Base-by-base conservation (phyloP, 495 filamentous ascomycete genomes). In the Jackrogersella multiformis region DNA sequence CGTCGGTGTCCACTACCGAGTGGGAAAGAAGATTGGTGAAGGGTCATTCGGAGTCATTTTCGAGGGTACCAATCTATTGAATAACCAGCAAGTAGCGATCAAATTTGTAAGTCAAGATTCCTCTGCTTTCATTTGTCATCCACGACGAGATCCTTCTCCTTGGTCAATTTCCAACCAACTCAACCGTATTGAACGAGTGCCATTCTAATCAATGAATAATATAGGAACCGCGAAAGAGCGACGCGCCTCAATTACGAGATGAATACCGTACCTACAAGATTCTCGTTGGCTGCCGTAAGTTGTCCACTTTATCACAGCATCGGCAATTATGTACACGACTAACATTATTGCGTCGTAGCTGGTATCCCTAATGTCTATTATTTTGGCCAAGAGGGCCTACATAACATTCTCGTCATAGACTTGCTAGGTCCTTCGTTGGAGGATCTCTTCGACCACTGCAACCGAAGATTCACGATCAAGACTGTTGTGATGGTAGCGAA, bases 361-460 rank as follows among this genome's bases (percentile, higher is more conserved):
- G 95, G 95, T 70, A 98, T 99, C 69, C 95, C 95, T 72, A 98
- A 99, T 88, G 95, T 99, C 74, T 99, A 99, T 81, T 99, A 99
- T 80, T 99, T 98, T 70, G 95, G 95, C 63, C 95, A 99, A 78
- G 95, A 99, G 81, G 95, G 95, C 69, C 87, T 99, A 20, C 95
- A 99, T 81, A 99, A 99, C 80, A 99, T 99, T 69, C 88, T 99
- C 2, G 95, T 99, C 55, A 99, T 99, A 71, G 95, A 99, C 78
- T 86, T 99, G 18, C 90, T 99, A 12, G 95, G 95, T 20, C 94
- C 96, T 26, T 97, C 93, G 70, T 84, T 99, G 28, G 95, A 99
- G 77, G 95, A 99, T 76, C 87, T 99, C 0, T 99, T 99, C 76
- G 95, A 99, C 72, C 94, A 95, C 76, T 99, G 95, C 82, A 95